Evolutionary conservation across 345 rosid genomes (phyloP).

Genomic region (Rhodomyrtus tomentosa): DNA sequence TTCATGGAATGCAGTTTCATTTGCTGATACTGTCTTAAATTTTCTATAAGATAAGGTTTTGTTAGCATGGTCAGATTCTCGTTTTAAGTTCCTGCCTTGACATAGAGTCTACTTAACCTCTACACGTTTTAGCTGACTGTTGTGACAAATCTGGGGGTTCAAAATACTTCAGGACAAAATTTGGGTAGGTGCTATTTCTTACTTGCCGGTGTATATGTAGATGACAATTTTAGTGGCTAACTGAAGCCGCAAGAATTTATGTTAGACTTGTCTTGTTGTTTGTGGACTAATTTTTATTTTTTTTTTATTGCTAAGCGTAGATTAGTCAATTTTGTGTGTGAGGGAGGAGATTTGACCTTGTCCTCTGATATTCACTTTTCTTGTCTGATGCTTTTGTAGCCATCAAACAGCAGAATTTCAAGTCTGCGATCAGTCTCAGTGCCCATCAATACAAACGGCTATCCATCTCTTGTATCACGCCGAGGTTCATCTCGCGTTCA

Average conservation of each 20-base stretch:
- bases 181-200: not conserved
- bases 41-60: not conserved
- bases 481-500: constrained; percentile 5
- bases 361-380: not conserved
- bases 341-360: not conserved
- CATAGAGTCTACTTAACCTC: not conserved
- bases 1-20: not conserved
- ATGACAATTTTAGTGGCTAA: not conserved
- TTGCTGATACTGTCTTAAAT: not conserved
- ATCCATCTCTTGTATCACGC: constrained; percentile 14
- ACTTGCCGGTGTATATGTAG: not conserved
- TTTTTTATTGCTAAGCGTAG: not conserved
- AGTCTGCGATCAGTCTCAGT: constrained; percentile 12
- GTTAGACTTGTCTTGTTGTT: not conserved
- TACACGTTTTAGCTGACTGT: not conserved
- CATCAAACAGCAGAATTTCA: constrained; percentile 4
- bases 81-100: not conserved
- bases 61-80: not conserved
- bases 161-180: not conserved
- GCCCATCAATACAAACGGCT: constrained; percentile 5
- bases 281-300: not conserved
- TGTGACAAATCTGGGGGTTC: not conserved
- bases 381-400: not conserved
- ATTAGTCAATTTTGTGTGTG: not conserved
- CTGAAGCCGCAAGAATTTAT: not conserved